Percentiles rank a stretch among this genome's conserved stretches.
phyloP scores from a whole-genome alignment of 495 filamentous ascomycete species.

The Penicillium samsonianum region DNA sequence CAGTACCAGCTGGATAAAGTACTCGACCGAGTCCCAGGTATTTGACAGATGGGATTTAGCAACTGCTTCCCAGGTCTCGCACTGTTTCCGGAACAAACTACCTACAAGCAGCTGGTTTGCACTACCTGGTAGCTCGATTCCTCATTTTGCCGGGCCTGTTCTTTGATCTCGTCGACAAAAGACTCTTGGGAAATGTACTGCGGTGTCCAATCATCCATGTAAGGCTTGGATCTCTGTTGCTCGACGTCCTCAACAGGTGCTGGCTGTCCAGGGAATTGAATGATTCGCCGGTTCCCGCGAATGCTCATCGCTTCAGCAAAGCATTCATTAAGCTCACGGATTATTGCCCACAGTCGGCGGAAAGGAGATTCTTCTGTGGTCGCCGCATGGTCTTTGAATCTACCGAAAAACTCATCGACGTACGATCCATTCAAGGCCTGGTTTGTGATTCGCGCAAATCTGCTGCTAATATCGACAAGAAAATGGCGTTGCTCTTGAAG shows the following conservation, averaged over 20 bases:
- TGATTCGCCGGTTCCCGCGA: constrained; percentile 40
- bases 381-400: constrained; percentile 13
- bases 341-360: constrained; percentile 60
- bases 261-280: background rate
- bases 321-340: constrained; percentile 57
- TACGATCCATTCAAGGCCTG: constrained; percentile 59
- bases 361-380: constrained; percentile 1
- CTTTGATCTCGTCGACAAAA: constrained; percentile 21
- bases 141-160: constrained; percentile 29
- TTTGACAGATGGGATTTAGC: constrained; percentile 27
- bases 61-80: constrained; percentile 37
- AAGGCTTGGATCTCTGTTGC: constrained; percentile 11
- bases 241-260: background rate
- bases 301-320: constrained; percentile 54
- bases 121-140: constrained; percentile 48
- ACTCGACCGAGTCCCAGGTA: constrained; percentile 26
- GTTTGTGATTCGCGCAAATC: constrained; percentile 51
- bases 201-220: constrained; percentile 22
- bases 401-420: constrained; percentile 55
- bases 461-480: constrained; percentile 53
- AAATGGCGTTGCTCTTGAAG: constrained; percentile 54
- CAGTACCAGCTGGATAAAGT: constrained; percentile 34
- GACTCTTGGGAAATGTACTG: constrained; percentile 5
- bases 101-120: constrained; percentile 47
- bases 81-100: constrained; percentile 47